These are phyloP conservation scores for Saccharomycopsis crataegensis DNA, from an alignment of 1,139 yeast species.

Conservation along the genomic window DNA sequence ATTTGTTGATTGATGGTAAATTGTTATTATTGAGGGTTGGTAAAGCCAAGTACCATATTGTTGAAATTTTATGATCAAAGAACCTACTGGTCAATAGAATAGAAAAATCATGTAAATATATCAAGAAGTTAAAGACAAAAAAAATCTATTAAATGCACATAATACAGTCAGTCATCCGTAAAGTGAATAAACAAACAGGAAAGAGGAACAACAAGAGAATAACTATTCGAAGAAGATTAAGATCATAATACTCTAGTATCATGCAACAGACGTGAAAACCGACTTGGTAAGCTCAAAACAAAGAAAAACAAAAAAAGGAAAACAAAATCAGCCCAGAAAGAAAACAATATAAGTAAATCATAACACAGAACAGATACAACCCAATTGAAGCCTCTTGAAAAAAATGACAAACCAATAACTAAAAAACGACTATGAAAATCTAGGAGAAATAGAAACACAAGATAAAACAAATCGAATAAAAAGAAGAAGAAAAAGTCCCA, in stretches of 20 bases:
- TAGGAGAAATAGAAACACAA: neutral
- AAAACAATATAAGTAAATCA: neutral
- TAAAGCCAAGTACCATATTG: constrained; percentile 56
- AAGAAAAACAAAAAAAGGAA: neutral
- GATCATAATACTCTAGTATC: neutral
- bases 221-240: neutral
- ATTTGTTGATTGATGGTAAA: constrained; percentile 50
- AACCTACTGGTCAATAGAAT: too few species aligned
- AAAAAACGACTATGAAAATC: neutral
- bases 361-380: neutral
- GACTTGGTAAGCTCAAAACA: too few species aligned
- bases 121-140: neutral
- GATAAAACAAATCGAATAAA: neutral
- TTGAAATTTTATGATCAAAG: constrained; percentile 32
- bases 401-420: neutral
- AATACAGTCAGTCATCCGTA: too few species aligned
- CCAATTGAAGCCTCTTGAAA: neutral
- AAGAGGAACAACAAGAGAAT: neutral
- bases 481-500: neutral
- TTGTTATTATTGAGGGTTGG: constrained; percentile 69
- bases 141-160: too few species aligned
- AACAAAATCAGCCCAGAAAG: neutral
- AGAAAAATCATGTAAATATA: too few species aligned
- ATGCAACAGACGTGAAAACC: neutral
- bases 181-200: neutral